phyloP scores from a whole-genome alignment of 2,329 filamentous ascomycete species.

The Xylaria sp. region DNA sequence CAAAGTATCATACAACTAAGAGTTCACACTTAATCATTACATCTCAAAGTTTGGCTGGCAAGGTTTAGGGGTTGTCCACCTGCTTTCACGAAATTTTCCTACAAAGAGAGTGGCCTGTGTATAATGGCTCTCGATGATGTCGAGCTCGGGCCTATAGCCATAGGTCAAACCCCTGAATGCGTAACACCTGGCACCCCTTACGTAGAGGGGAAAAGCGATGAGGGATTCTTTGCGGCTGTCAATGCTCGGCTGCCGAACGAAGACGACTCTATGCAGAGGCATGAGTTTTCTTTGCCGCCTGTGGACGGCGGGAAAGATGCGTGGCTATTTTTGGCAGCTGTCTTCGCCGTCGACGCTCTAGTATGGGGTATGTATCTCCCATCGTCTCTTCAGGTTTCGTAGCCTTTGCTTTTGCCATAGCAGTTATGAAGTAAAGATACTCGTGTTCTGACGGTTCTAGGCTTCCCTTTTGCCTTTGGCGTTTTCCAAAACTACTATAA shows the following conservation, averaged over 20 bases:
- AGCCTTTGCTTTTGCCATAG: neutral
- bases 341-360: constrained; percentile 62
- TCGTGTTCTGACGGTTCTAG: constrained; percentile 51
- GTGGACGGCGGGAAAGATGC: constrained; percentile 48
- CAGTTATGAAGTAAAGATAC: neutral
- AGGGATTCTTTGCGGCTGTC: constrained; percentile 18
- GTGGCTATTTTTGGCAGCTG: constrained; percentile 58
- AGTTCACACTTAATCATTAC: neutral
- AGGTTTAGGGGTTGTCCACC: neutral
- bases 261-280: constrained; percentile 19
- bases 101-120: neutral
- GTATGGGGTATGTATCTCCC: constrained; percentile 58
- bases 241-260: constrained; percentile 14
- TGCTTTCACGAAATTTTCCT: neutral
- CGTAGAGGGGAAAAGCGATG: constrained; percentile 18
- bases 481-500: constrained; percentile 77
- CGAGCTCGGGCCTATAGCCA: constrained; percentile 20
- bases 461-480: constrained; percentile 75
- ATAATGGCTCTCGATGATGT: constrained; percentile 30
- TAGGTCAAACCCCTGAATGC: constrained; percentile 26
- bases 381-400: neutral
- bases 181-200: constrained; percentile 20
- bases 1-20: neutral
- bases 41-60: neutral
- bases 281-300: constrained; percentile 40